A percentile compares a stretch with the other conserved stretches of the same genome.
Conservation (phyloP, 352 stramenopile genomes). For the Globisporangium okanoganense region DNA sequence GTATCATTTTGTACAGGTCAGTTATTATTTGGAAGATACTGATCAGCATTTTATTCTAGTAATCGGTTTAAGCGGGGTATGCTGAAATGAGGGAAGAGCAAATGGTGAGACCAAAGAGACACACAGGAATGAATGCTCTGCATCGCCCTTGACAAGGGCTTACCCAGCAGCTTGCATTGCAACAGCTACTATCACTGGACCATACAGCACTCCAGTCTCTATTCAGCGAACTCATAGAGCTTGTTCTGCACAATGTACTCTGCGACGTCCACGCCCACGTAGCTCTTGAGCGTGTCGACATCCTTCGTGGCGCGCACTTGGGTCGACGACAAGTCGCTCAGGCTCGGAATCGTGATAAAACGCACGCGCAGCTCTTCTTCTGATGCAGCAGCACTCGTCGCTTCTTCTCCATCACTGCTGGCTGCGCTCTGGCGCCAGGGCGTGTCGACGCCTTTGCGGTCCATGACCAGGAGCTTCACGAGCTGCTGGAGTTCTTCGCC, state of each 20-base stretch:
- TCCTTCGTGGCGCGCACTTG: conserved; percentile 39
- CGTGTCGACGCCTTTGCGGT: conserved; percentile 51
- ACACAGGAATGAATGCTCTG: background rate
- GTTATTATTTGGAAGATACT: no score
- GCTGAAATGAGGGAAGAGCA: background rate
- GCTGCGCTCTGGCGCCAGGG: conserved; percentile 22
- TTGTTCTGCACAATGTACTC: conserved; percentile 76
- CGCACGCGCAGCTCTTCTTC: conserved; percentile 23
- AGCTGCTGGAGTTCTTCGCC: conserved; percentile 67
- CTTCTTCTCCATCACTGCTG: background rate
- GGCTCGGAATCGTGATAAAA: conserved; percentile 48
- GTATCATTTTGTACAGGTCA: background rate
- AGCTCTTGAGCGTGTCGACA: conserved; percentile 28
- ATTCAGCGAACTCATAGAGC: conserved; percentile 64
- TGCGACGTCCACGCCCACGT: conserved; percentile 53
- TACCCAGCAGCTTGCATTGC: background rate
- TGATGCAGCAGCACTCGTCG: background rate
- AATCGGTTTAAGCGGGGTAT: background rate
- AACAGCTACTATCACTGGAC: no score
- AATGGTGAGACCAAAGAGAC: conserved; percentile 1
- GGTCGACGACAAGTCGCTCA: conserved; percentile 80
- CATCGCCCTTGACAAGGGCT: background rate
- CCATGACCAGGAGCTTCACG: conserved; percentile 70
- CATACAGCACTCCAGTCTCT: no score
- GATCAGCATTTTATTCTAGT: no score